These are phyloP conservation scores for Thalassiosira oceanica DNA, from an alignment of 352 stramenopile genomes.

Conservation along the genomic window DNA sequence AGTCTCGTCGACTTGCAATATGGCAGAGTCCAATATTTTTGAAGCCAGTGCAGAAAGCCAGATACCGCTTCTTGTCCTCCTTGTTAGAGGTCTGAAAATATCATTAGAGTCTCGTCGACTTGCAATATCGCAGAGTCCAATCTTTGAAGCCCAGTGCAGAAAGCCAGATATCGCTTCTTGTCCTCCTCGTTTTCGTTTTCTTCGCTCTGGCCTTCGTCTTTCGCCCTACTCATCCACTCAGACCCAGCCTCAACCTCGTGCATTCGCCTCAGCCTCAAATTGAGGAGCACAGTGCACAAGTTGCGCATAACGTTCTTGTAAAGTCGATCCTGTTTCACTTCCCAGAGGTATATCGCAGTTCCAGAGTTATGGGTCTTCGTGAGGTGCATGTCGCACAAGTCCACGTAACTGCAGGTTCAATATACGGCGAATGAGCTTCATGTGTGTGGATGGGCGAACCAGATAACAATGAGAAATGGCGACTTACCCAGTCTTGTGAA, in stretches of 20 bases:
- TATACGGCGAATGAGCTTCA: too few species aligned
- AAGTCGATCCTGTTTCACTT: slow-evolving; percentile 37
- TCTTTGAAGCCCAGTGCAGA: slow-evolving; percentile 72
- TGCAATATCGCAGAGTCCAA: slow-evolving; percentile 66
- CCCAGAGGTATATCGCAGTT: slow-evolving; percentile 70
- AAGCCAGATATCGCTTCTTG: slow-evolving; percentile 63
- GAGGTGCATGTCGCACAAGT: slow-evolving; percentile 66
- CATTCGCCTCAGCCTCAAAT: slow-evolving; percentile 64
- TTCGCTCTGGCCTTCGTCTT: slow-evolving; percentile 49
- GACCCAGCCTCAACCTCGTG: slow-evolving; percentile 73
- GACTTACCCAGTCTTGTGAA: slow-evolving; percentile 55
- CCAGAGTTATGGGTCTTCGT: slow-evolving; percentile 68
- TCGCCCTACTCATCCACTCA: slow-evolving; percentile 75
- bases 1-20: slow-evolving; percentile 73
- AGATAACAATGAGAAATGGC: too few species aligned
- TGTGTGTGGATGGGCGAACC: too few species aligned
- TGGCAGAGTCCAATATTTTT: slow-evolving; percentile 67
- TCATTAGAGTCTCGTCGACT: slow-evolving; percentile 78
- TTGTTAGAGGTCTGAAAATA: slow-evolving; percentile 54
- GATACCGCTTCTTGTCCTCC: slow-evolving; percentile 64
- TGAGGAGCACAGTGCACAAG: slow-evolving; percentile 54
- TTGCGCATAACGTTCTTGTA: slow-evolving; percentile 50
- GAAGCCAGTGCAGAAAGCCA: slow-evolving; percentile 68
- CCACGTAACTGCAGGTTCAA: slow-evolving; percentile 71
- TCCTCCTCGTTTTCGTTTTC: slow-evolving; percentile 75